Evolutionary conservation across 164 flowering plant species (phyloP).

Genomic region (Litsea cubeba): DNA sequence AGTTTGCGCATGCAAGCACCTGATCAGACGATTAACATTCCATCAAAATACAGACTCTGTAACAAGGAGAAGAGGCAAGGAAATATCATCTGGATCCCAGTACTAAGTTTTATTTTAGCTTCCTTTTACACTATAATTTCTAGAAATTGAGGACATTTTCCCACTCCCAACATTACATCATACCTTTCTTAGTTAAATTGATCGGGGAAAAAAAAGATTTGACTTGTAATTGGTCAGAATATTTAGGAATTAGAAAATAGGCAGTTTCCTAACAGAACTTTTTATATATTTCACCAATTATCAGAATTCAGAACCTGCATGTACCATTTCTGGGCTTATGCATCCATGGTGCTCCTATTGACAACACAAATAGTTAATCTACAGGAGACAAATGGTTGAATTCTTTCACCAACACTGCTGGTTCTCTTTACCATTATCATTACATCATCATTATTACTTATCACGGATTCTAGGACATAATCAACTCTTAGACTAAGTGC

Average conservation of each 20-base stretch:
- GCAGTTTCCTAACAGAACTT: no score
- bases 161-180: neutral
- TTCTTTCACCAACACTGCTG: no score
- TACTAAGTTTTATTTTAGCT: neutral
- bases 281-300: no score
- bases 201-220: no score
- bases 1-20: constrained; percentile 87
- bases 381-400: no score
- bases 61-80: neutral
- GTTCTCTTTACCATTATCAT: neutral
- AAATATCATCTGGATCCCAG: neutral
- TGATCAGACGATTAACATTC: constrained; percentile 18
- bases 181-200: neutral
- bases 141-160: neutral
- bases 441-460: neutral
- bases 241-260: no score
- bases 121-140: neutral
- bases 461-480: neutral
- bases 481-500: neutral
- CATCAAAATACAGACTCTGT: neutral
- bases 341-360: no score
- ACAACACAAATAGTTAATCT: no score
- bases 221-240: neutral
- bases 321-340: no score
- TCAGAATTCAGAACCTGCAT: no score